Base-by-base conservation (phyloP, 176 grass and related monocot species). In the Pontederia paniculata region DNA sequence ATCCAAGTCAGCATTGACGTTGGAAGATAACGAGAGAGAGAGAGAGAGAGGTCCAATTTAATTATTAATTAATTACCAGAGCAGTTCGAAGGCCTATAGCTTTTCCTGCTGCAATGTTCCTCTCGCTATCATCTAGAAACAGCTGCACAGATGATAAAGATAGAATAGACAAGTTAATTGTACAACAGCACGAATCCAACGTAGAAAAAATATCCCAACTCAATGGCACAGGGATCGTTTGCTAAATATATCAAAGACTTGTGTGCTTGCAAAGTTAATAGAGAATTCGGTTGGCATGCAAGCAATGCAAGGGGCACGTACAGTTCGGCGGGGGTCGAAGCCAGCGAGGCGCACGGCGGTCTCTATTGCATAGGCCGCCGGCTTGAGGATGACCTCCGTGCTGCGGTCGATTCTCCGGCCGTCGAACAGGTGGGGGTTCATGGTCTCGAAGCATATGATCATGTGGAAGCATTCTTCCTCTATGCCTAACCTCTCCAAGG, bases 371-470 rank as follows among this genome's bases (percentile, higher is more conserved):
- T 2, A 37, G 28, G 55, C 10, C 56, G 11, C 5, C n/a, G 50
- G 19, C 50, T 16, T 16, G 50, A 52, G 50, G 19, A 16, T 17
- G 17, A 8, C 15, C 4, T 56, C 54, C 12, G 17, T 42, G 53
- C 1, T 17, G 28, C 23, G 44, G 6, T 20, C 64, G 25, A 69
- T n/a, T n/a, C n/a, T n/a, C n/a, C n/a, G n/a, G n/a, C n/a, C 55
- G 4, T 67, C 63, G 58, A 89, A 96, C 48, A 89, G 82, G 74
- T 81, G 79, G 17, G 79, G 82, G 69, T 96, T 96, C 85, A 96
- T 84, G 31, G 85, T 96, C 90, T 96, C 90, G 77, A 96, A 96
- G 82, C 90, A 96, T 8, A 96, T 78, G 57, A 83, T 79, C 63
- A 31, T 69, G 53, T 89, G 63, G 66, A 96, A 96, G 76, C 60